A percentile compares a stretch with the other conserved stretches of the same genome.
phyloP scores from a whole-genome alignment of 805 yeast species.

The Ogataea philodendri region DNA sequence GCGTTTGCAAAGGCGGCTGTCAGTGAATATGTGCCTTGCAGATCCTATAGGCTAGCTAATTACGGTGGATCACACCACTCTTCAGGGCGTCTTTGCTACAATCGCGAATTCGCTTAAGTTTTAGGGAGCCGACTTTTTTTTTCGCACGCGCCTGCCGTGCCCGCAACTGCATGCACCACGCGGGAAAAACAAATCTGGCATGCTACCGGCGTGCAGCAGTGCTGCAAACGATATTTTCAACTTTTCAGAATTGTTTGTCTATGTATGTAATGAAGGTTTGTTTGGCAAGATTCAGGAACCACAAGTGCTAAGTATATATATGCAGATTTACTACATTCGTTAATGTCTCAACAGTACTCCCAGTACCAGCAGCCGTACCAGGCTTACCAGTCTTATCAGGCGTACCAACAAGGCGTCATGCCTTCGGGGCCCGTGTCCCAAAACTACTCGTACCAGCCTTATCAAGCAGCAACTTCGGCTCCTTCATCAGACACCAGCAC shows the following conservation, averaged over 20 bases:
- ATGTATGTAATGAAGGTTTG: conserved; percentile 12
- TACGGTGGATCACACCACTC: no score
- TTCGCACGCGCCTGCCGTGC: conserved; percentile 4
- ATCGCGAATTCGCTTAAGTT: conserved; percentile 3
- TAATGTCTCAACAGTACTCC: conserved; percentile 17
- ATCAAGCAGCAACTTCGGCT: conserved; percentile 9
- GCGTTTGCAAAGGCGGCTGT: no score
- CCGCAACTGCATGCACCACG: conserved; percentile 13
- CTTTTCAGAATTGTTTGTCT: conserved; percentile 7
- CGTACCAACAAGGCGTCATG: conserved; percentile 11
- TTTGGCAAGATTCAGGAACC: conserved; percentile 3
- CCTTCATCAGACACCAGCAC: no score
- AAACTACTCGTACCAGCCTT: conserved; percentile 9
- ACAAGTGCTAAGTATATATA: conserved; percentile 1
- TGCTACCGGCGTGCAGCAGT: conserved; percentile 13
- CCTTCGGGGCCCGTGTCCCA: conserved; percentile 9
- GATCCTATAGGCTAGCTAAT: no score
- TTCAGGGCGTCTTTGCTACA: no score
- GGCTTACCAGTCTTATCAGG: conserved; percentile 13
- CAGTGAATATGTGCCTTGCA: no score
- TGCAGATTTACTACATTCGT: conserved; percentile 9
- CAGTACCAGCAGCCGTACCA: conserved; percentile 15
- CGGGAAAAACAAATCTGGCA: conserved; percentile 13
- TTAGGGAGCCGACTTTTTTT: conserved; percentile 2
- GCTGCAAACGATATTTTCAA: conserved; percentile 10